A percentile compares a stretch with the other conserved stretches of the same genome.
Evolutionary conservation across 768 basidiomycete genomes (phyloP).

Genomic region (Lyophyllum shimeji): DNA sequence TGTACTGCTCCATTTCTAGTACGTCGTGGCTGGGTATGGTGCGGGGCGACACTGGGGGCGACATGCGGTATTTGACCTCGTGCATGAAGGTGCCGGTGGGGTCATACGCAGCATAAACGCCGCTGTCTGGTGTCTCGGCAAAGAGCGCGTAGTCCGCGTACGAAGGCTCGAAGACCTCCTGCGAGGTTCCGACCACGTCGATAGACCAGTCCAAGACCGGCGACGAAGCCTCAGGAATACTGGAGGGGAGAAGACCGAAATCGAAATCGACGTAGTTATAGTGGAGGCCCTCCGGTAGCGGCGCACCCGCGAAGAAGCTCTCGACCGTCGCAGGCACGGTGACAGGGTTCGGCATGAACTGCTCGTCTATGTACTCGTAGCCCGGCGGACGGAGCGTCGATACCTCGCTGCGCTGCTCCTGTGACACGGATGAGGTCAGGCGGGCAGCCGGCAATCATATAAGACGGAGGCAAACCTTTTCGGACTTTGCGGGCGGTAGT

Average conservation of each 20-base stretch:
- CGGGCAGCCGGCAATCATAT: not conserved
- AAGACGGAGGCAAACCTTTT: conserved; percentile 11
- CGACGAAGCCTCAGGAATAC: not conserved
- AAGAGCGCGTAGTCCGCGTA: not conserved
- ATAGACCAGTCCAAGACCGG: not conserved
- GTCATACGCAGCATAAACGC: not conserved
- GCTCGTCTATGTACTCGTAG: conserved; percentile 17
- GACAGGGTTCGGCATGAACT: conserved; percentile 14
- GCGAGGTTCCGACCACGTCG: not conserved
- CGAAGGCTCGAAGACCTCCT: conserved; percentile 2
- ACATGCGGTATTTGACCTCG: not conserved
- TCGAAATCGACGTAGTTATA: conserved; percentile 5
- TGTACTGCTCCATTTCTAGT: conserved; percentile 15
- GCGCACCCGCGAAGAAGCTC: conserved; percentile 5
- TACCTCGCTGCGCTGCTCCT: conserved; percentile 7
- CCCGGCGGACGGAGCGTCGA: conserved; percentile 13
- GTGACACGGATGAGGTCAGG: conserved; percentile 3
- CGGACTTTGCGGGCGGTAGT: conserved; percentile 13
- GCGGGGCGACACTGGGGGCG: not conserved
- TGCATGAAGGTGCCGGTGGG: not conserved
- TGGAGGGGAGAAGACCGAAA: not conserved
- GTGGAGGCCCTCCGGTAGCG: not conserved
- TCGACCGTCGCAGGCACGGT: not conserved
- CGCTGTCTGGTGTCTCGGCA: not conserved
- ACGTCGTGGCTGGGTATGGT: not conserved